Evolutionary conservation across 805 yeast genomes (phyloP).

Genomic region (Starmera caribaea): DNA sequence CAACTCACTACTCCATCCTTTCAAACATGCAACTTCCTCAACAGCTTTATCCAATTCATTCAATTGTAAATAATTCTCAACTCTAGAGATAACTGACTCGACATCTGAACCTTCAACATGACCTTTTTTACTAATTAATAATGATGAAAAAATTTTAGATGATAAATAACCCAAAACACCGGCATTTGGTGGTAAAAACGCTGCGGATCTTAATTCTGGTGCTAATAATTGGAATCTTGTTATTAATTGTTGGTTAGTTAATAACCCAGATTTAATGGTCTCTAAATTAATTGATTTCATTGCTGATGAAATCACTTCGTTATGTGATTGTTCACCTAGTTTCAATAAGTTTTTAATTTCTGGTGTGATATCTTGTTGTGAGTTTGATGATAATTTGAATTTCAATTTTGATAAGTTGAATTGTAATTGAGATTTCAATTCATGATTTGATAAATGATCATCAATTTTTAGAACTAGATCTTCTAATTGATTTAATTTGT

Average conservation of each 20-base stretch:
- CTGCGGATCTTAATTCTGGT: constrained; percentile 82
- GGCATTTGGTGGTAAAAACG: constrained; percentile 89
- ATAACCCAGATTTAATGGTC: constrained; percentile 42
- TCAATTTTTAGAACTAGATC: constrained; percentile 36
- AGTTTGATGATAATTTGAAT: constrained; percentile 27
- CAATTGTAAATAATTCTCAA: constrained; percentile 60
- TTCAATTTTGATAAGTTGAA: constrained; percentile 33
- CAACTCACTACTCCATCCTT: constrained; percentile 87
- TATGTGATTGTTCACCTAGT: constrained; percentile 29
- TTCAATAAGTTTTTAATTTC: constrained; percentile 14
- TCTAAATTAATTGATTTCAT: constrained; percentile 36
- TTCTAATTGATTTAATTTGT: constrained; percentile 46
- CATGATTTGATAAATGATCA: constrained; percentile 26
- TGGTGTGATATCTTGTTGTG: constrained; percentile 24
- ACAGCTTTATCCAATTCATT: constrained; percentile 83
- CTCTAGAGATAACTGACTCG: constrained; percentile 83
- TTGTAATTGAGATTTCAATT: constrained; percentile 31
- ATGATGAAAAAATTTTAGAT: constrained; percentile 65
- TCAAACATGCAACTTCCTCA: constrained; percentile 79
- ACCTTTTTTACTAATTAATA: constrained; percentile 73
- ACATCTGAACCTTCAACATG: constrained; percentile 74
- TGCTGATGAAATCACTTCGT: constrained; percentile 41
- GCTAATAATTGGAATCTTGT: constrained; percentile 47
- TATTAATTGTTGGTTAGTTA: constrained; percentile 25
- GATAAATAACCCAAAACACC: constrained; percentile 89